Conservation (phyloP, 495 filamentous ascomycete genomes). For the Xeromyces bisporus region DNA sequence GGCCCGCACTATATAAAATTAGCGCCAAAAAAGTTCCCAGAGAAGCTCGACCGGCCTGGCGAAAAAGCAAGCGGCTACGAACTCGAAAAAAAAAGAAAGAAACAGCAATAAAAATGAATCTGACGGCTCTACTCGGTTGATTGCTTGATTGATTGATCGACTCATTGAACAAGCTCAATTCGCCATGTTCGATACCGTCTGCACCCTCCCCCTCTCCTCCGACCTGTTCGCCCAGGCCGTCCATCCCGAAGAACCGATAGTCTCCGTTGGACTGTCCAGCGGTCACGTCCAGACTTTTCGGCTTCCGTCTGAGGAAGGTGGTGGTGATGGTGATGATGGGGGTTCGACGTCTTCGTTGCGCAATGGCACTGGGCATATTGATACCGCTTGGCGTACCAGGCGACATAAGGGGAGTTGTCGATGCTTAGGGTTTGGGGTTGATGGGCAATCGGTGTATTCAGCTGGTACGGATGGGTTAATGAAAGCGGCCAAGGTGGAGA, state of each 20-base stretch:
- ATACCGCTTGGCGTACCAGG: conserved; percentile 71
- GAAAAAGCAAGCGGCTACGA: no score
- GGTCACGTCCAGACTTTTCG: conserved; percentile 81
- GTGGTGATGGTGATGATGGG: conserved; percentile 32
- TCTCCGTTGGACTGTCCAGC: conserved; percentile 67
- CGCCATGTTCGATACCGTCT: conserved; percentile 66
- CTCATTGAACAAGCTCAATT: background rate
- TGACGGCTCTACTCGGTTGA: background rate
- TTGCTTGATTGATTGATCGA: background rate
- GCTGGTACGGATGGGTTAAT: conserved; percentile 80
- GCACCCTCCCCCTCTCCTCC: conserved; percentile 68
- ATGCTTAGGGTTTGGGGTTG: conserved; percentile 54
- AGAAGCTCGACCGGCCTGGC: no score
- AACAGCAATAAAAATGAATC: background rate
- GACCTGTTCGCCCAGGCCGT: conserved; percentile 83
- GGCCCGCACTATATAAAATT: no score
- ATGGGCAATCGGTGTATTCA: conserved; percentile 66
- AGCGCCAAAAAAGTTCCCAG: no score
- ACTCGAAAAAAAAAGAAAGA: conserved; percentile 3
- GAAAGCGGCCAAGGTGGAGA: conserved; percentile 67
- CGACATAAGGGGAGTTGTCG: conserved; percentile 89
- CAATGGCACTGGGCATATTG: conserved; percentile 56
- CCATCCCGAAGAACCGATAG: conserved; percentile 65
- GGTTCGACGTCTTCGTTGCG: conserved; percentile 23
- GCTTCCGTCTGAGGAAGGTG: conserved; percentile 40